Evolutionary conservation across 306 rosid species (phyloP).

Genomic region (Canavalia ensiformis): DNA sequence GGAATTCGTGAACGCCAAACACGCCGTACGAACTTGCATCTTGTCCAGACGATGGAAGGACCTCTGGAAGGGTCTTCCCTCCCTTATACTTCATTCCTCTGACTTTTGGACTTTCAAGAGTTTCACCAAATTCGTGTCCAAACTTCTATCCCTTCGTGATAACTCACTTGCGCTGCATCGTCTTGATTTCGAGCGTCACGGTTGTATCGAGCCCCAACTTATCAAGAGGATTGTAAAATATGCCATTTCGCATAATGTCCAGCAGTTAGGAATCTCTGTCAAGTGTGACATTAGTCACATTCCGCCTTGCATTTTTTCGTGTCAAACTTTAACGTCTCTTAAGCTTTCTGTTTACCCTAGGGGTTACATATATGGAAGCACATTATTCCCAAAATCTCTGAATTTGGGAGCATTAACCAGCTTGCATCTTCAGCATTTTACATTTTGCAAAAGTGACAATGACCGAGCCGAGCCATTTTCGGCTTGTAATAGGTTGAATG

Average conservation of each 20-base stretch:
- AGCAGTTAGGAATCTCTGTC: not conserved
- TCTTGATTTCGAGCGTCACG: slow-evolving; percentile 10
- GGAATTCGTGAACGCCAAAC: slow-evolving; percentile 14
- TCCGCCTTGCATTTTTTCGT: not conserved
- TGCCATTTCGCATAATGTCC: slow-evolving; percentile 42
- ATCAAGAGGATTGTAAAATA: slow-evolving; percentile 16
- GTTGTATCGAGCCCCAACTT: not conserved
- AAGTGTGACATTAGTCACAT: not conserved
- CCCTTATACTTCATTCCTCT: not conserved
- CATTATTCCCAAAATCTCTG: slow-evolving; percentile 17
- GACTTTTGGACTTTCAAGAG: not conserved
- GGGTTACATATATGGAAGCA: not conserved
- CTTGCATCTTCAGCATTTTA: slow-evolving; percentile 29
- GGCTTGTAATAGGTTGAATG: not conserved
- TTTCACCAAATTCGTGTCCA: slow-evolving; percentile 19
- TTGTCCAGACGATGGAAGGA: slow-evolving; percentile 29
- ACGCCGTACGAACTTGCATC: slow-evolving; percentile 37
- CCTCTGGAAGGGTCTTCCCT: slow-evolving; percentile 37
- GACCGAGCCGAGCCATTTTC: slow-evolving; percentile 30
- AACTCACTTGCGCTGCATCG: not conserved
- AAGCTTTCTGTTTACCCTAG: slow-evolving; percentile 1
- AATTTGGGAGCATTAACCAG: slow-evolving; percentile 6
- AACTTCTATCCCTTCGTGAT: slow-evolving; percentile 9
- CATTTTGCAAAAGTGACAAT: not conserved
- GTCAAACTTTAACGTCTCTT: slow-evolving; percentile 27